Conservation (phyloP, 371 early-diverging fungal species). For the Phascolomyces articulosus region DNA sequence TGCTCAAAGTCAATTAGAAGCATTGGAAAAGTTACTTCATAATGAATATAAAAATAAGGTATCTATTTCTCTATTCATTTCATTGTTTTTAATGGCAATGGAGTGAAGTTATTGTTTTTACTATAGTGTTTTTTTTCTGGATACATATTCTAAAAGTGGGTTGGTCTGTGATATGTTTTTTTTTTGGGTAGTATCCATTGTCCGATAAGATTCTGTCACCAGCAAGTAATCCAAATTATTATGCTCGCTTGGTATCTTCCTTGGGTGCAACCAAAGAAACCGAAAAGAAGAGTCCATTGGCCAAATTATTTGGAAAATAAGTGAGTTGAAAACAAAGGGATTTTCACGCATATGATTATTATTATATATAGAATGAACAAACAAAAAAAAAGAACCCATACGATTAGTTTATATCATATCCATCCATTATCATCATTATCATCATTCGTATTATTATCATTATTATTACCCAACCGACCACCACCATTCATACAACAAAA, state of each 20-base stretch:
- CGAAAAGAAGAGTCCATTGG: conserved; percentile 41
- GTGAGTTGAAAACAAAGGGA: not conserved
- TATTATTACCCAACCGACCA: too few relatives aligned
- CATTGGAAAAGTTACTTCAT: conserved; percentile 49
- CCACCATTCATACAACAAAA: too few relatives aligned
- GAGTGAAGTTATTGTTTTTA: too few relatives aligned
- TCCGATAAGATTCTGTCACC: conserved; percentile 59
- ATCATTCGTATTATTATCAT: too few relatives aligned
- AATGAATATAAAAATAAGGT: conserved; percentile 65
- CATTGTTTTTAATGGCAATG: too few relatives aligned
- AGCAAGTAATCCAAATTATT: conserved; percentile 66
- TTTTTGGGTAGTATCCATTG: conserved; percentile 47
- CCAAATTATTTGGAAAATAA: conserved; percentile 6
- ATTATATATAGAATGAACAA: not conserved
- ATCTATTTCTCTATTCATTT: not conserved
- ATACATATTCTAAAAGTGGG: not conserved
- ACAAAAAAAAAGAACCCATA: too few relatives aligned
- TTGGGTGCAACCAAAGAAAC: conserved; percentile 47
- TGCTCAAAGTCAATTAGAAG: conserved; percentile 51
- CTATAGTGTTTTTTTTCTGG: not conserved
- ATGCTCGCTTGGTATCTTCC: conserved; percentile 51
- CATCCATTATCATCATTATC: too few relatives aligned
- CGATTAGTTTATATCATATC: too few relatives aligned
- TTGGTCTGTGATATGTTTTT: not conserved
- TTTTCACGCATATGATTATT: not conserved